phyloP scores from a whole-genome alignment of 768 basidiomycete species.

The Lactarius vividus region DNA sequence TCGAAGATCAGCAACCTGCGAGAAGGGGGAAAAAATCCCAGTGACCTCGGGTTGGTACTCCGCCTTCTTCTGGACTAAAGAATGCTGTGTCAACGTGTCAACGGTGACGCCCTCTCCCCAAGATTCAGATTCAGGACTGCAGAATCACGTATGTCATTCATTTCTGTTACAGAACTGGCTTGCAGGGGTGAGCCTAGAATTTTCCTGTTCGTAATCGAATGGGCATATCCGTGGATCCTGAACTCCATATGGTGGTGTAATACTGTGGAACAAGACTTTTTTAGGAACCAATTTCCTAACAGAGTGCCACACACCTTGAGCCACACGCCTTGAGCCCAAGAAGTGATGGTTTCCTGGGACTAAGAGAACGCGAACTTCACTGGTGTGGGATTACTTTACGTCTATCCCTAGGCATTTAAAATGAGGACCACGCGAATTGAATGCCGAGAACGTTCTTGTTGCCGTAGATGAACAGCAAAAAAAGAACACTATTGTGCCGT shows the following conservation, averaged over 20 bases:
- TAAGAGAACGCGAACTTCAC: neutral
- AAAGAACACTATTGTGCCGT: neutral
- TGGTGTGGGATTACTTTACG: neutral
- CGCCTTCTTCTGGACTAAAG: neutral
- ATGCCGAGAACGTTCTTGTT: neutral
- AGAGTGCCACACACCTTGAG: neutral
- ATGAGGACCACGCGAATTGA: neutral
- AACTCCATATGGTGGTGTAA: neutral
- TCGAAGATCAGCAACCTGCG: no score
- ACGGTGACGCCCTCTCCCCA: neutral
- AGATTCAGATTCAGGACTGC: neutral
- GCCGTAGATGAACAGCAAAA: neutral
- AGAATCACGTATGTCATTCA: neutral
- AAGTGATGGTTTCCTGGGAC: neutral
- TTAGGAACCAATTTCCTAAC: neutral
- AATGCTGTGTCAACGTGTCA: neutral
- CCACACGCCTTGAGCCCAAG: neutral
- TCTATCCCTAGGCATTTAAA: neutral
- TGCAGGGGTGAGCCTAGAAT: neutral
- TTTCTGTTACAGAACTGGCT: neutral
- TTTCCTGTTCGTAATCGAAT: neutral
- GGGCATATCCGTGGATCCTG: neutral
- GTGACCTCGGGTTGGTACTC: neutral
- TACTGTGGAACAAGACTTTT: neutral
- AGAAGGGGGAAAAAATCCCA: neutral